A percentile compares a stretch with the other conserved stretches of the same genome.
These are phyloP conservation scores for Neurospora sublineolata DNA, from an alignment of 495 filamentous ascomycete species.

Conservation along the genomic window DNA sequence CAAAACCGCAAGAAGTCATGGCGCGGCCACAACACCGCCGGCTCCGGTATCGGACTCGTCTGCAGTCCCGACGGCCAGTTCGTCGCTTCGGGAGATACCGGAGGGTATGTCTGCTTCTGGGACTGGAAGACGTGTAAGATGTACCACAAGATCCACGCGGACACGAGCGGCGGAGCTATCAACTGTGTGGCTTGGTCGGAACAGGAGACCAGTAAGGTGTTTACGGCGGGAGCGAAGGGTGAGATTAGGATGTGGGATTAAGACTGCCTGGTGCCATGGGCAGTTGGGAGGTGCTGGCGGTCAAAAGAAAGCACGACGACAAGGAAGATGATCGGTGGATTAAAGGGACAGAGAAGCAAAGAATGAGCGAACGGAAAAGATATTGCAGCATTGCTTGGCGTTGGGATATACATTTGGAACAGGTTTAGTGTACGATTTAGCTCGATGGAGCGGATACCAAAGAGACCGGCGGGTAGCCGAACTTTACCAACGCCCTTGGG, in stretches of 20 bases:
- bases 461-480: neutral
- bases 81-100: conserved; percentile 70
- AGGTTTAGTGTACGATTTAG: neutral
- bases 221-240: conserved; percentile 80
- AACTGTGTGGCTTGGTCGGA: conserved; percentile 86
- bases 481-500: neutral
- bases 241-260: conserved; percentile 94
- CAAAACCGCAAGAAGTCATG: conserved; percentile 96
- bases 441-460: neutral
- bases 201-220: conserved; percentile 88
- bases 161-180: conserved; percentile 55
- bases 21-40: conserved; percentile 88
- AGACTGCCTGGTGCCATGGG: neutral
- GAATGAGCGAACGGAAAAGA: neutral
- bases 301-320: neutral
- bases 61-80: conserved; percentile 88
- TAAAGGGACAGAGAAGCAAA: neutral
- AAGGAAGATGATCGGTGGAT: neutral
- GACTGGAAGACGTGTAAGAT: conserved; percentile 98
- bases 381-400: neutral
- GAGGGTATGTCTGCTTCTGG: conserved; percentile 89
- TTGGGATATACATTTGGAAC: neutral
- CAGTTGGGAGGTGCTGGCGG: too few species aligned
- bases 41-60: conserved; percentile 81
- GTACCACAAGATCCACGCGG: conserved; percentile 84